Base-by-base conservation (phyloP, 2,329 filamentous ascomycete species). In the Dactylellina sp. region DNA sequence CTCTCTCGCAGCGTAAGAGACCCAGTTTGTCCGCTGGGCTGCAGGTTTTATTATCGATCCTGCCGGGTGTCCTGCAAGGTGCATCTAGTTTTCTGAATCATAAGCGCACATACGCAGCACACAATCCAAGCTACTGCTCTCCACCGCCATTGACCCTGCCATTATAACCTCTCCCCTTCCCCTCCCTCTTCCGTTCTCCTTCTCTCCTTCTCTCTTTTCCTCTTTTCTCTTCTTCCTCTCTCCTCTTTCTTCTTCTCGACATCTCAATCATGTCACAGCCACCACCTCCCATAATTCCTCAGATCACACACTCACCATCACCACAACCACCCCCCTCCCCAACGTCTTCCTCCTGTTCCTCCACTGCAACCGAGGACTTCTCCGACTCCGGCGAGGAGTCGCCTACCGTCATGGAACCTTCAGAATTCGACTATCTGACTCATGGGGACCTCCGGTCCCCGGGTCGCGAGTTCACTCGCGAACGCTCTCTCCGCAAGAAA, bases 401-500 rank as follows among this genome's bases (percentile, higher is more conserved):
- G 11, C 70, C 70, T 35, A 39, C 59, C 25, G 61, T 60, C 32
- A 74, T 74, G 70, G 70, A 74, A 49, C 55, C 70, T 28, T 66
- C 70, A 32, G 70, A 74, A 42, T 56, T 49, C 12, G 61, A 74
- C 49, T 74, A 62, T 25, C 40, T 74, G 11, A 74, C 70, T 24
- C 70, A 74, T 39, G 70, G 70, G 20, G 70, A 74, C 56, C 70
- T 74, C 56, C 70, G 70, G 24, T 74, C 70, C 9, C 61, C 61
- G 18, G 55, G 61, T 16, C 70, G 70, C 35, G 70, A 74, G 25
- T 56, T 57, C 70, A 35, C 70, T 46, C 70, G 70, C 20, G 70
- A 74, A 32, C 70, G 70, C 12, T 74, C 70, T 16, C 56, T 74
- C 32, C 70, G 70, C 70, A 74, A 74, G 61, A 74, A 74, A 22